Evolutionary conservation across 495 filamentous ascomycete genomes (phyloP).

Genomic region (Xylaria grammica): DNA sequence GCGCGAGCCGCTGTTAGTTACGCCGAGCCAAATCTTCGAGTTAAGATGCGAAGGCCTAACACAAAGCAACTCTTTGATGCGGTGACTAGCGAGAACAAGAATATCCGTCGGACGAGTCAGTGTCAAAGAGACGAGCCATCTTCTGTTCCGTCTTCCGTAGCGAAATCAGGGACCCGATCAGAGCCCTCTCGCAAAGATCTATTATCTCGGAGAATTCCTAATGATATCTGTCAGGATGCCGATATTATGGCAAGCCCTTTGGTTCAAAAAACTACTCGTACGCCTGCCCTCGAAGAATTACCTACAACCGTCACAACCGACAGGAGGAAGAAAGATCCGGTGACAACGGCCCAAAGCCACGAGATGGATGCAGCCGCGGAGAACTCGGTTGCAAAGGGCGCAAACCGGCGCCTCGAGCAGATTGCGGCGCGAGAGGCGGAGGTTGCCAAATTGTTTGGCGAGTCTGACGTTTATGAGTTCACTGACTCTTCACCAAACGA

Average conservation of each 20-base stretch:
- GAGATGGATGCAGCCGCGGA: not conserved
- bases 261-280: slow-evolving; percentile 27
- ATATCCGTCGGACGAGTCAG: slow-evolving; percentile 41
- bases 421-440: slow-evolving; percentile 35
- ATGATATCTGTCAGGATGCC: not conserved
- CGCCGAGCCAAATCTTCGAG: slow-evolving; percentile 81
- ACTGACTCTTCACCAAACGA: slow-evolving; percentile 35
- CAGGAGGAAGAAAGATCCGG: slow-evolving; percentile 36
- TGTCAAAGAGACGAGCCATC: slow-evolving; percentile 37
- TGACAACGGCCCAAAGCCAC: slow-evolving; percentile 7
- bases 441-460: slow-evolving; percentile 28
- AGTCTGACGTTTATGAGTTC: slow-evolving; percentile 45
- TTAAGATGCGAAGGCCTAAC: slow-evolving; percentile 81
- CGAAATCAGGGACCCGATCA: slow-evolving; percentile 30
- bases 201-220: slow-evolving; percentile 10
- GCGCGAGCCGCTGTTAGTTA: slow-evolving; percentile 75
- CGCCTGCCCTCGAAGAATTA: slow-evolving; percentile 27
- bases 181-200: slow-evolving; percentile 28
- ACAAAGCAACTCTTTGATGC: slow-evolving; percentile 76
- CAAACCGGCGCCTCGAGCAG: slow-evolving; percentile 32
- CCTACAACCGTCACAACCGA: slow-evolving; percentile 39
- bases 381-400: slow-evolving; percentile 21
- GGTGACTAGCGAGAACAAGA: slow-evolving; percentile 61
- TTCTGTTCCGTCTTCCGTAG: slow-evolving; percentile 28
- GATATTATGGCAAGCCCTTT: slow-evolving; percentile 36